phyloP scores from a whole-genome alignment of 441 rosid species.

The Macaranga tanarius region DNA sequence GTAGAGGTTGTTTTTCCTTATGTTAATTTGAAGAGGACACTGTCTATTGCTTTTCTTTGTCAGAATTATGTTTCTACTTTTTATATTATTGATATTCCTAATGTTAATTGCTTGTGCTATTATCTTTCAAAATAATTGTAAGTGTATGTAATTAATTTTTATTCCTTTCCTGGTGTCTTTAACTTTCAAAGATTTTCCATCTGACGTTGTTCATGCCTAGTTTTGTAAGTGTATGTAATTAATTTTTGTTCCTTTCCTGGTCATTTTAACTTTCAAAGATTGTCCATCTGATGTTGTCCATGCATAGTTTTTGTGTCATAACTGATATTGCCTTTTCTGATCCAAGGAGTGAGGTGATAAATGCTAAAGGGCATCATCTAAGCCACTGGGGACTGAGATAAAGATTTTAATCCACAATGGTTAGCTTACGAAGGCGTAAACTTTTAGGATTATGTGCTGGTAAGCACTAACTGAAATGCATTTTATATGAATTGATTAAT shows the following conservation, averaged over 20 bases:
- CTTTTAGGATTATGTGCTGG: conserved; percentile 91
- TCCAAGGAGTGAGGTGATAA: conserved; percentile 25
- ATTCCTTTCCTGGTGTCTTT: no score
- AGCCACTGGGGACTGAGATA: conserved; percentile 20
- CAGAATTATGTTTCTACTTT: background rate
- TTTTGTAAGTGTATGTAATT: background rate
- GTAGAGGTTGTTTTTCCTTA: background rate
- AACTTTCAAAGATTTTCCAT: no score
- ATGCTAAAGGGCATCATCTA: conserved; percentile 24
- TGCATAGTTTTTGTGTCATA: conserved; percentile 5
- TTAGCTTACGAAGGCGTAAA: conserved; percentile 91
- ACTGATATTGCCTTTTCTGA: conserved; percentile 17
- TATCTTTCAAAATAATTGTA: background rate
- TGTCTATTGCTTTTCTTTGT: background rate
- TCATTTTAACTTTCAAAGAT: background rate
- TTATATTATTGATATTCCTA: background rate
- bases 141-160: no score
- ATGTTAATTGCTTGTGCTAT: background rate
- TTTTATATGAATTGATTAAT: conserved; percentile 17
- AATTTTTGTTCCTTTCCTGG: conserved; percentile 2
- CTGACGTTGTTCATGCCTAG: no score
- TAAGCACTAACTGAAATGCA: conserved; percentile 34
- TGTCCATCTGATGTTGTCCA: conserved; percentile 18
- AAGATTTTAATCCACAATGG: conserved; percentile 51
- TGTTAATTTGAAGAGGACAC: background rate